phyloP scores from a whole-genome alignment of 2,329 filamentous ascomycete species.

The Xylaria sp. region DNA sequence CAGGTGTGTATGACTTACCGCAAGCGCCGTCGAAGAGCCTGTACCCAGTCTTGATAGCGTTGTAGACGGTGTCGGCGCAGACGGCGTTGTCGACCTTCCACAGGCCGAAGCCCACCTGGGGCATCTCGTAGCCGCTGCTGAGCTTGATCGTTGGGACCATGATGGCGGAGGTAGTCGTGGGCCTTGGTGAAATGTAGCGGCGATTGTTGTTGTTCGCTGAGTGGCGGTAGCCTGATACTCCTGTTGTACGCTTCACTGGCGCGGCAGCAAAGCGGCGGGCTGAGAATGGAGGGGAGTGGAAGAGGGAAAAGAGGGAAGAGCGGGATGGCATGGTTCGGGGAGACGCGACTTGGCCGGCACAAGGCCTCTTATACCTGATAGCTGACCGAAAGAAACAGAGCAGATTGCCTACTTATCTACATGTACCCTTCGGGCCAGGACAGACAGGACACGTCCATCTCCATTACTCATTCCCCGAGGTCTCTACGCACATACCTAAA shows the following conservation, averaged over 20 bases:
- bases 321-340: not conserved
- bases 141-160: conserved; percentile 59
- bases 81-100: conserved; percentile 82
- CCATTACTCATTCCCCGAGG: too few species aligned
- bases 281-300: not conserved
- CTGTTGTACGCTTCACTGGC: conserved; percentile 7
- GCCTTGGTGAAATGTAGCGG: conserved; percentile 16
- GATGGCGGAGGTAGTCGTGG: too few species aligned
- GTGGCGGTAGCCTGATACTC: conserved; percentile 9
- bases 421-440: too few species aligned
- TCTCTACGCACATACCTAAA: too few species aligned
- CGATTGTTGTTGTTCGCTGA: not conserved
- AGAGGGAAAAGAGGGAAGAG: not conserved
- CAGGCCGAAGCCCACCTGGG: conserved; percentile 75
- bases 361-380: not conserved
- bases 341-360: too few species aligned
- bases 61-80: conserved; percentile 77
- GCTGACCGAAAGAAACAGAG: not conserved
- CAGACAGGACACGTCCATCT: too few species aligned
- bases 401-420: not conserved
- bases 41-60: conserved; percentile 68
- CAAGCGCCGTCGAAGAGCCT: conserved; percentile 63
- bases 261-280: conserved; percentile 10
- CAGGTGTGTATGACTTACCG: conserved; percentile 46
- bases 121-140: conserved; percentile 70